Conservation (phyloP, 768 basidiomycete genomes). For the Kockovaella imperatae region DNA sequence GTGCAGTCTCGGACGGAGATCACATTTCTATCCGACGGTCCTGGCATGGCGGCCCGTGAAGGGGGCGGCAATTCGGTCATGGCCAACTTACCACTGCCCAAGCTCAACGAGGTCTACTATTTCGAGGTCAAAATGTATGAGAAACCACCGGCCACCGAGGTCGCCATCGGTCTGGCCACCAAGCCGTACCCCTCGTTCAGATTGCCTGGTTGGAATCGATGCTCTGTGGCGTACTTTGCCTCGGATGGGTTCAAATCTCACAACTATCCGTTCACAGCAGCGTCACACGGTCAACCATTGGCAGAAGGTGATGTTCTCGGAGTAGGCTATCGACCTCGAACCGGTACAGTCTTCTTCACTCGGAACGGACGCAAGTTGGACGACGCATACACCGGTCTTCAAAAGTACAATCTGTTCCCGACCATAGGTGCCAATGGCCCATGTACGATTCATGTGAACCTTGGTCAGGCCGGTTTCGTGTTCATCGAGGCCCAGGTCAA, state of each 20-base stretch:
- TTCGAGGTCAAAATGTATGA: conserved; percentile 99
- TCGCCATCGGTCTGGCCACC: conserved; percentile 90
- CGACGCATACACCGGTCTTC: conserved; percentile 87
- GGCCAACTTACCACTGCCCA: conserved; percentile 92
- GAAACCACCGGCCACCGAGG: conserved; percentile 73
- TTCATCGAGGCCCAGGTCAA: conserved; percentile 99
- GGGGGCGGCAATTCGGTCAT: conserved; percentile 89
- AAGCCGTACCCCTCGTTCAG: conserved; percentile 96
- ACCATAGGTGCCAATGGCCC: conserved; percentile 94
- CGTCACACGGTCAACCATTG: conserved; percentile 71
- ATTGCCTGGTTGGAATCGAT: conserved; percentile 72
- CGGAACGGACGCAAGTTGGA: conserved; percentile 95
- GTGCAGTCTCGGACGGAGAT: conserved; percentile 96
- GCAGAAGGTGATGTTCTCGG: conserved; percentile 95
- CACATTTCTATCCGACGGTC: conserved; percentile 66
- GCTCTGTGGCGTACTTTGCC: conserved; percentile 90
- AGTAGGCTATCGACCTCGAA: conserved; percentile 88
- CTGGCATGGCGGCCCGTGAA: conserved; percentile 62
- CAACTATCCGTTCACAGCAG: conserved; percentile 86
- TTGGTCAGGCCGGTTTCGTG: conserved; percentile 96
- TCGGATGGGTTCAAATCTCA: conserved; percentile 87
- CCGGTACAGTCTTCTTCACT: conserved; percentile 98
- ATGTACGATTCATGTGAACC: conserved; percentile 92
- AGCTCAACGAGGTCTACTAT: conserved; percentile 97
- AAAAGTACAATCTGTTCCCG: conserved; percentile 88